Evolutionary conservation across 768 basidiomycete species (phyloP).

Genomic region (Russula emetica): DNA sequence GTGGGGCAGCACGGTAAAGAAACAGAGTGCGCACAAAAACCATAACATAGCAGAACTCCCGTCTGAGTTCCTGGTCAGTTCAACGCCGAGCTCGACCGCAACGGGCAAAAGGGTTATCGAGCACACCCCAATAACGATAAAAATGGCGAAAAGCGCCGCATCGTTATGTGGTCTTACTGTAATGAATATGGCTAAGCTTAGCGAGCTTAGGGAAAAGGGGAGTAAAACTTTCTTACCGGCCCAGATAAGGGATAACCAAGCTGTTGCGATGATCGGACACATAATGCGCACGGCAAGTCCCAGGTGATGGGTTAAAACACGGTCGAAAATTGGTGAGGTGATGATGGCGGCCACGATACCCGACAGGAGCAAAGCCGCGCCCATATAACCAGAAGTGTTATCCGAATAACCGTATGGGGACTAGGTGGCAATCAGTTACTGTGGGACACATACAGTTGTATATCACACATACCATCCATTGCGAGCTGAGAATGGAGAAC

Average conservation of each 20-base stretch:
- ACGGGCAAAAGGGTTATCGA: slow-evolving; percentile 72
- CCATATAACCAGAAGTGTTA: slow-evolving; percentile 63
- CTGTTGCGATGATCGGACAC: slow-evolving; percentile 54
- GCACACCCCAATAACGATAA: slow-evolving; percentile 61
- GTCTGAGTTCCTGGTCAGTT: slow-evolving; percentile 75
- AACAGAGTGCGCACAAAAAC: slow-evolving; percentile 51
- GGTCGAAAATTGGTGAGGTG: slow-evolving; percentile 73
- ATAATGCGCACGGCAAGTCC: slow-evolving; percentile 55
- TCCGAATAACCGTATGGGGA: slow-evolving; percentile 68
- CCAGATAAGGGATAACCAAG: slow-evolving; percentile 79
- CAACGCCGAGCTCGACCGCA: slow-evolving; percentile 71
- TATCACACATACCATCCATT: slow-evolving; percentile 54
- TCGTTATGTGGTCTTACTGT: slow-evolving; percentile 59
- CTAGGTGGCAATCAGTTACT: slow-evolving; percentile 35
- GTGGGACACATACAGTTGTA: not conserved
- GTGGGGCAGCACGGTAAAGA: too few relatives aligned
- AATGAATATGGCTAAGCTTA: not conserved
- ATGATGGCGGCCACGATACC: slow-evolving; percentile 67
- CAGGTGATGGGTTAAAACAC: slow-evolving; percentile 72
- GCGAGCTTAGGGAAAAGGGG: not conserved
- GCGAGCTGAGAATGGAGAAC: slow-evolving; percentile 60
- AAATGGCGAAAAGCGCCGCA: slow-evolving; percentile 58
- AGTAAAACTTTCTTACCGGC: slow-evolving; percentile 47
- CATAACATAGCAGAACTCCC: slow-evolving; percentile 72
- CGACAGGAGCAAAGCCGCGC: slow-evolving; percentile 60